Conservation (phyloP, 106 monocot genomes). For the Ottelia alismoides region DNA sequence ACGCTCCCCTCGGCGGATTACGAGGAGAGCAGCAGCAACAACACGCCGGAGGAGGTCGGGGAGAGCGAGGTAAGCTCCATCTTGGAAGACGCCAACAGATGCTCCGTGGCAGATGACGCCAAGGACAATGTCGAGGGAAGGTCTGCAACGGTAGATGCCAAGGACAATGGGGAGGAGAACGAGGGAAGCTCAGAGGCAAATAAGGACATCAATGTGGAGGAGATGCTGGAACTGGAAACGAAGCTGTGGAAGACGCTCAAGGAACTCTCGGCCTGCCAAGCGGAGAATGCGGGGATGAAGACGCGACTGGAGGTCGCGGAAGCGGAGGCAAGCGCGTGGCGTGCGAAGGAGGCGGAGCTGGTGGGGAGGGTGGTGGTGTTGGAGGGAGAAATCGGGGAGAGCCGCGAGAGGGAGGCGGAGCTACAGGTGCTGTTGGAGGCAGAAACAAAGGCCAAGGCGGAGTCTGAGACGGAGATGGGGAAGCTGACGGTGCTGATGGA, state of each 20-base stretch:
- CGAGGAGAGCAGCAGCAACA: constrained; percentile 21
- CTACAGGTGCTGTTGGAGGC: constrained; percentile 23
- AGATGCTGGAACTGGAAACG: constrained; percentile 19
- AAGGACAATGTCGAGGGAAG: not conserved
- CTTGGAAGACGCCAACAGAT: not conserved
- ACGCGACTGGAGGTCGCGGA: constrained; percentile 22
- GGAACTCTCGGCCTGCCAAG: constrained; percentile 7
- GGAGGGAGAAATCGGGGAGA: constrained; percentile 21
- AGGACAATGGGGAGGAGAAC: constrained; percentile 2
- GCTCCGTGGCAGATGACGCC: not conserved
- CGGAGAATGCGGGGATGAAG: constrained; percentile 32
- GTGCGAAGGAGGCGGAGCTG: constrained; percentile 28
- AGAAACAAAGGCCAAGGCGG: constrained; percentile 17
- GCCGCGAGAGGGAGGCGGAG: constrained; percentile 25
- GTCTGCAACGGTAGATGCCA: not conserved
- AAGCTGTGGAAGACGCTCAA: constrained; percentile 28
- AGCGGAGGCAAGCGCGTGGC: constrained; percentile 4
- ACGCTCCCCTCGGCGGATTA: constrained; percentile 33
- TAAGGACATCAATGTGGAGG: not conserved
- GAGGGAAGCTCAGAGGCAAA: not conserved
- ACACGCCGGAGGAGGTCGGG: not conserved
- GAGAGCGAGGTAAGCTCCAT: not conserved
- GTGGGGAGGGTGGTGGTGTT: constrained; percentile 12
- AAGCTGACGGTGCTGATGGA: constrained; percentile 56
- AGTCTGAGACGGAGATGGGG: constrained; percentile 39